Base-by-base conservation (phyloP, 345 rosid species). In the Eucalyptus melliodora region DNA sequence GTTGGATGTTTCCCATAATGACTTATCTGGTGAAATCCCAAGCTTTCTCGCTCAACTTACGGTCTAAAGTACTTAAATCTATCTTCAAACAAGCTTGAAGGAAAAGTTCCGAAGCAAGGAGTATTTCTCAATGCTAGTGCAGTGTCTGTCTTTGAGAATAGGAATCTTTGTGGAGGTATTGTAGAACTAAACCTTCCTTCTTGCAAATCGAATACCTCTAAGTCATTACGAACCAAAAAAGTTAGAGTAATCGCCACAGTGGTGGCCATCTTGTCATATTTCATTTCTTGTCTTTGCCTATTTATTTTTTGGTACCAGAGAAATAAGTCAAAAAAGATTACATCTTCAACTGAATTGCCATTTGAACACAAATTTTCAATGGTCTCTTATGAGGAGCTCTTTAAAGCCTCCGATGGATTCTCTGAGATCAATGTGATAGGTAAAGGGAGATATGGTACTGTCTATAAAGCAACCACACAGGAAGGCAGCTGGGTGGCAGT, bases 201-300 rank as follows among this genome's bases (percentile, higher is more conserved):
- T 47, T 86, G 87, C 56, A 86, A 86, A 45, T 37, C 27, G 2
- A 53, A 11, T 8, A 50, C 40, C 87, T 49, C 60, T 16, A 50
- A 86, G 13, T 16, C 7, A 9, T 0, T n/a, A 4, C 10, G 0
- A 2, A 16, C 23, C 0, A 67, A 67, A 67, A 67, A 16, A 16
- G 9, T 30, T 30, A 8, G 2, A n/a, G 8, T 86, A 21, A 86
- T 50, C 5, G 26, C 56, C 31, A 13, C 5, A 3, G 16, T 1
- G 40, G 23, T 44, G 1, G 37, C 19, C 7, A 0, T 50, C 37
- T 10, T 50, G 42, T n/a, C 42, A 16, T 24, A 0, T 13, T 69
- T 69, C 81, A 37, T 50, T 50, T 14, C 0, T 0, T 19, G 13
- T 30, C 8, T 50, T 15, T 16, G 87, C 87, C 10, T 55, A 3